Conservation (phyloP, 495 filamentous ascomycete genomes). For the Hypomontagnella submonticulosa region DNA sequence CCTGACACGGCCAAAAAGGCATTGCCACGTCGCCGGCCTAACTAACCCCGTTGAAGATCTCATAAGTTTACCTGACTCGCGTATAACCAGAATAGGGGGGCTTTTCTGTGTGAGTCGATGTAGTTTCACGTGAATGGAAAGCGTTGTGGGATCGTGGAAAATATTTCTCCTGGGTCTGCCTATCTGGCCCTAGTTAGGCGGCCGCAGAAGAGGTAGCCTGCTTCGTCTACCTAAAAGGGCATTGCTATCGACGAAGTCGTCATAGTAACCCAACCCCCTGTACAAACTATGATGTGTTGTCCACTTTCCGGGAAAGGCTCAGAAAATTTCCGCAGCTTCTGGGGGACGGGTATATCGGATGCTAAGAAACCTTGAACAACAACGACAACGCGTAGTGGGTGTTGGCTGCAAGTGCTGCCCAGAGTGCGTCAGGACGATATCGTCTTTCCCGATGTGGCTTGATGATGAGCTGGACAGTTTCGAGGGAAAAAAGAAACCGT, state of each 20-base stretch:
- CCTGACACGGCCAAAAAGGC: constrained; percentile 38
- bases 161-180: constrained; percentile 30
- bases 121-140: constrained; percentile 35
- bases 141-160: constrained; percentile 28
- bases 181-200: constrained; percentile 35
- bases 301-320: constrained; percentile 32
- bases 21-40: constrained; percentile 45
- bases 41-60: constrained; percentile 41
- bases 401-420: constrained; percentile 46
- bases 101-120: constrained; percentile 33
- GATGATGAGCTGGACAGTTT: constrained; percentile 43
- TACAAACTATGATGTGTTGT: constrained; percentile 41
- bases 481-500: constrained; percentile 5
- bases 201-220: constrained; percentile 39
- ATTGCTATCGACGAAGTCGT: constrained; percentile 38
- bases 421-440: constrained; percentile 43
- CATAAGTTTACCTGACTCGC: constrained; percentile 38
- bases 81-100: constrained; percentile 30
- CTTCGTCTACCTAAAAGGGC: constrained; percentile 32
- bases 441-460: constrained; percentile 50
- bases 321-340: constrained; percentile 28
- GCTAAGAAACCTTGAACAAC: constrained; percentile 32
- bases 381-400: constrained; percentile 24
- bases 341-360: constrained; percentile 39
- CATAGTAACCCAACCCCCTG: constrained; percentile 41